Percentiles rank a stretch among this genome's conserved stretches.
These are phyloP conservation scores for Beauveria sp. DNA, from an alignment of 2,329 filamentous ascomycete species.

Conservation along the genomic window DNA sequence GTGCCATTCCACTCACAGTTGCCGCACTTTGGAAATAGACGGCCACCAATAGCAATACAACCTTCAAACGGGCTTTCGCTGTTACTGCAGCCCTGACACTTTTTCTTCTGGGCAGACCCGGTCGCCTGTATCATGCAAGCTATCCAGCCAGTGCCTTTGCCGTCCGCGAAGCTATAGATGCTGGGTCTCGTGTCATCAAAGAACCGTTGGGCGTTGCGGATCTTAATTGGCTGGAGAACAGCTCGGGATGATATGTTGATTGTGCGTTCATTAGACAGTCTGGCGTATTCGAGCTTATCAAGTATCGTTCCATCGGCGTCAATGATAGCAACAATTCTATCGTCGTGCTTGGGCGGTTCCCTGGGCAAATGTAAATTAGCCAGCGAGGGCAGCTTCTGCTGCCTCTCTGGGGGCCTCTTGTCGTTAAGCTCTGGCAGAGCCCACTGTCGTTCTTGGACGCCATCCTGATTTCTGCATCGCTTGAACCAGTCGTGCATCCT, in stretches of 20 bases:
- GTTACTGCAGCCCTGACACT: constrained; percentile 34
- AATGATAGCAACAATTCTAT: constrained; percentile 4
- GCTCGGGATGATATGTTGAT: constrained; percentile 17
- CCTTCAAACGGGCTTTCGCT: constrained; percentile 36
- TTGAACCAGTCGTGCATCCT: not conserved
- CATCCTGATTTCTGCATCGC: not conserved
- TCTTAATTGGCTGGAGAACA: constrained; percentile 31
- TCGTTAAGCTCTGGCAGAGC: not conserved
- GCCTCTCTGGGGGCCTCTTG: not conserved
- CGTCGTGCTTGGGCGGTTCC: not conserved
- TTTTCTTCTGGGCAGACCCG: constrained; percentile 30
- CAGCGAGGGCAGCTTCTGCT: not conserved
- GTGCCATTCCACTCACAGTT: constrained; percentile 44
- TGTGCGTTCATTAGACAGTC: not conserved
- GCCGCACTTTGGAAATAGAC: constrained; percentile 38
- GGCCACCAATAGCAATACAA: constrained; percentile 35
- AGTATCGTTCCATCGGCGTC: not conserved
- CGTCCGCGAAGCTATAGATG: constrained; percentile 34
- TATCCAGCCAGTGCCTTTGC: constrained; percentile 37
- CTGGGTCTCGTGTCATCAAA: constrained; percentile 28
- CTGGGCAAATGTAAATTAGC: not conserved
- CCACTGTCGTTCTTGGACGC: not conserved
- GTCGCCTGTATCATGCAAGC: constrained; percentile 44
- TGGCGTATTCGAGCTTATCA: not conserved
- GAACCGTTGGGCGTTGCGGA: constrained; percentile 35